Percentiles rank a stretch among this genome's conserved stretches.
Conservation (phyloP, 768 basidiomycete species). For the Suillus placidus region DNA sequence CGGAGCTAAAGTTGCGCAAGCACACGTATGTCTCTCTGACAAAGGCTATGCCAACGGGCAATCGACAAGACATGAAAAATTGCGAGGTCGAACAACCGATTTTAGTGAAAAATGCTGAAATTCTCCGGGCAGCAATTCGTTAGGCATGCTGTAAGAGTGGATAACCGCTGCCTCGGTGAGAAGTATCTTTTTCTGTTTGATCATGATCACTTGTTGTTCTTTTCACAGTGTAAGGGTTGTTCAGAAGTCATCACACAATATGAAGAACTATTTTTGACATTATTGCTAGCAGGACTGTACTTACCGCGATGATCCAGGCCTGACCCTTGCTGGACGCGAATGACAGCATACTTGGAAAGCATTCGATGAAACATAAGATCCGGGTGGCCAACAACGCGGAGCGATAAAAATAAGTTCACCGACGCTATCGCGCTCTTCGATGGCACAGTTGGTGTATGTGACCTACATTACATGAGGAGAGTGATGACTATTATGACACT, state of each 20-base stretch:
- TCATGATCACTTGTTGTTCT: not conserved
- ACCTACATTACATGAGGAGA: not conserved
- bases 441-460: not conserved
- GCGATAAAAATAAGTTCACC: not conserved
- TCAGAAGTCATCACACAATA: not conserved
- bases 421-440: not conserved
- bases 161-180: not conserved
- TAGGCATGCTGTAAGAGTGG: not conserved
- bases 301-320: not conserved
- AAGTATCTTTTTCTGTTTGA: not conserved
- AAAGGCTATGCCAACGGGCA: not conserved
- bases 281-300: not conserved
- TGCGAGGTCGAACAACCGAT: not conserved
- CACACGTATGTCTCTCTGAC: not conserved
- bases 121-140: not conserved
- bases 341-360: not conserved
- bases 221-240: not conserved
- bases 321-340: not conserved
- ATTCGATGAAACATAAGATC: not conserved
- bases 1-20: not conserved
- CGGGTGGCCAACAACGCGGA: not conserved
- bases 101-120: not conserved
- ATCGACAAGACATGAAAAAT: not conserved
- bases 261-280: not conserved
- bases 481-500: not conserved